These are phyloP conservation scores for Polyporus tsugae DNA, from an alignment of 1,284 basidiomycete genomes.

Conservation along the genomic window DNA sequence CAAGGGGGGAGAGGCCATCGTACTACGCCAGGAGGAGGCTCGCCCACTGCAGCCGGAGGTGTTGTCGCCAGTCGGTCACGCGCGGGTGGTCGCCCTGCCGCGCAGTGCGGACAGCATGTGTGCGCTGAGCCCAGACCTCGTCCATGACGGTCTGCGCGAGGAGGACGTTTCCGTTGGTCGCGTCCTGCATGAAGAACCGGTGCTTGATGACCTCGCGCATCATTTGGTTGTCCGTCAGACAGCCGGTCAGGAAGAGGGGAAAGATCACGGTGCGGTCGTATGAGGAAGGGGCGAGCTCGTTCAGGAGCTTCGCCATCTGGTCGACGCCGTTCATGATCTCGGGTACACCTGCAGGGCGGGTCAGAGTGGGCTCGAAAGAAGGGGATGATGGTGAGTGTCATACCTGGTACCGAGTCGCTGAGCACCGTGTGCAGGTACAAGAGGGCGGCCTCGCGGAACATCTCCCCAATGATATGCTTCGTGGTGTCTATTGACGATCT, in stretches of 20 bases:
- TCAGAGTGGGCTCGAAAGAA: slow-evolving; percentile 18
- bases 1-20: neutral
- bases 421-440: slow-evolving; percentile 78
- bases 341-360: slow-evolving; percentile 62
- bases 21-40: slow-evolving; percentile 60
- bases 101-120: slow-evolving; percentile 18
- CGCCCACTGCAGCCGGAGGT: slow-evolving; percentile 59
- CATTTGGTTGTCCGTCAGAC: slow-evolving; percentile 70
- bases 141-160: slow-evolving; percentile 57
- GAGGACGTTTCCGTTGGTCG: slow-evolving; percentile 67
- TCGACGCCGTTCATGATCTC: slow-evolving; percentile 70
- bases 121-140: slow-evolving; percentile 68
- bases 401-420: slow-evolving; percentile 72
- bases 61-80: slow-evolving; percentile 69
- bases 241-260: slow-evolving; percentile 75
- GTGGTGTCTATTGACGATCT: slow-evolving; percentile 33
- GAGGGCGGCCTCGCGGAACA: slow-evolving; percentile 73
- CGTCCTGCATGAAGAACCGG: slow-evolving; percentile 61
- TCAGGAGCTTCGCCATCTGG: slow-evolving; percentile 59
- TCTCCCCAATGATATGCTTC: slow-evolving; percentile 53
- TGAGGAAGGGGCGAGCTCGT: slow-evolving; percentile 61
- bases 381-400: slow-evolving; percentile 24
- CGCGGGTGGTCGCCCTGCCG: slow-evolving; percentile 47
- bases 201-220: slow-evolving; percentile 67
- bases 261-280: slow-evolving; percentile 74